Base-by-base conservation (phyloP, 2,329 filamentous ascomycete species). In the Coniella lustricola region DNA sequence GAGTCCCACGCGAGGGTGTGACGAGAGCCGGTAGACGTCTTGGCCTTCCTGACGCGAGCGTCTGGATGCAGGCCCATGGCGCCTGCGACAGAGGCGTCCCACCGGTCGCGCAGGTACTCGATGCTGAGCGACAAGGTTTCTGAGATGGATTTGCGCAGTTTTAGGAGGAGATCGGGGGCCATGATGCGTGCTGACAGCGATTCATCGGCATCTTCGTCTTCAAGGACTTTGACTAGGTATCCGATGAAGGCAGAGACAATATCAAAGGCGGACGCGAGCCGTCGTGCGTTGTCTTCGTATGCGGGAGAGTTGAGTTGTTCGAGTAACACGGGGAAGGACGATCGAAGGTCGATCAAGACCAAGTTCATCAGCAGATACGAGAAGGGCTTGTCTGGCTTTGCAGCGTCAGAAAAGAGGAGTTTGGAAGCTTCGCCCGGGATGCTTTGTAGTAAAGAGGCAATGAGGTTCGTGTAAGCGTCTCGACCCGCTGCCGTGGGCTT, bases 61-160 rank as follows among this genome's bases (percentile, higher is more conserved):
- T 76, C 73, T 1, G 75, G 76, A 57, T 85, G 77, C 7, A 85
- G 60, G 3, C 81, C 81, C 60, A 76, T 72, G 7, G 77, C 76
- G 10, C 81, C 82, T 3, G 80, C 76, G n/a, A 78, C 68, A 2
- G 77, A 76, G 4, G 78, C 79, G 58, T 87, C 83, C 79, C 80
- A 86, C n/a, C 82, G 68, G 58, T 87, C 84, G 35, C 82, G 75
- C 2, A 87, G 70, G 60, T 81, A 83, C 63, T 86, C 83, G 51
- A 82, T 73, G 0, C 76, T 74, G 2, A 82, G 63, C 0, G 79
- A 79, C 59, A 85, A 72, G 3, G 82, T 80, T 57, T 87, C 83
- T 1, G 75, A 71, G 44, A 86, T 73, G 46, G 74, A 69, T 43
- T 73, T 77, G 34, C 80, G 74, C 5, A 86, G 65, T 56, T 79